Evolutionary conservation across 2,329 filamentous ascomycete species (phyloP), one percentile per base, ranked within the genome.

Genomic region (Colletotrichum sp.): DNA sequence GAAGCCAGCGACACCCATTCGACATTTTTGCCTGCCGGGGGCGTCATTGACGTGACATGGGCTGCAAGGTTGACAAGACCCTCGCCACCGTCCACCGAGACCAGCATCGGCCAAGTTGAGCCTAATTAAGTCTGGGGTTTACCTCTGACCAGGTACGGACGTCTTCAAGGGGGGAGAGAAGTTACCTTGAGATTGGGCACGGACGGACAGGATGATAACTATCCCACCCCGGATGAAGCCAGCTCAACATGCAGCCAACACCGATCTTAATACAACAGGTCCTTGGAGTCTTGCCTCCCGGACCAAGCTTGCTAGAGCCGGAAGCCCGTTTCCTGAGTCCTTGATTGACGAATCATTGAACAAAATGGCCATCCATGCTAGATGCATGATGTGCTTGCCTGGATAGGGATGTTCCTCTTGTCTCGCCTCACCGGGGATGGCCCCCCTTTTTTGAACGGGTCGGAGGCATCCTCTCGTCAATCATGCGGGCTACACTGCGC

Each of bases 181-280:
- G 21, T 63, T 9, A 52, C 52, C 57, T 44, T 28, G 44, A 26
- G 24, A 44, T 39, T 36, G 63, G 67, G 67, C 66, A 75, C 18
- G 36, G 34, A 65, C 57, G 28, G 30, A 49, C 32, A 44, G 24
- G 59, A 30, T 9, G 26, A 55, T 18, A n/a, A 55, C 10, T 52
- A 52, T 52, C 36, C 69, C 69, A 59, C 49, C 73, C 62, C n/a
- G 24, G 70, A 39, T 36, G 59, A 49, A 32, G 66, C 55, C 62
- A 66, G 55, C 77, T 76, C 68, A 78, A 78, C 78, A 79, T 82
- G 80, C 79, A 82, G 81, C 80, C 76, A 81, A 80, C 78, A 80
- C 63, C 75, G 72, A 78, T 78, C 78, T 81, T 77, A 81, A 78
- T 77, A 78, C 74, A 75, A 49, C 66, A 57, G 66, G 32, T 49